Base-by-base conservation (phyloP, 208 protist species). In the Leishmania guyanensis region DNA sequence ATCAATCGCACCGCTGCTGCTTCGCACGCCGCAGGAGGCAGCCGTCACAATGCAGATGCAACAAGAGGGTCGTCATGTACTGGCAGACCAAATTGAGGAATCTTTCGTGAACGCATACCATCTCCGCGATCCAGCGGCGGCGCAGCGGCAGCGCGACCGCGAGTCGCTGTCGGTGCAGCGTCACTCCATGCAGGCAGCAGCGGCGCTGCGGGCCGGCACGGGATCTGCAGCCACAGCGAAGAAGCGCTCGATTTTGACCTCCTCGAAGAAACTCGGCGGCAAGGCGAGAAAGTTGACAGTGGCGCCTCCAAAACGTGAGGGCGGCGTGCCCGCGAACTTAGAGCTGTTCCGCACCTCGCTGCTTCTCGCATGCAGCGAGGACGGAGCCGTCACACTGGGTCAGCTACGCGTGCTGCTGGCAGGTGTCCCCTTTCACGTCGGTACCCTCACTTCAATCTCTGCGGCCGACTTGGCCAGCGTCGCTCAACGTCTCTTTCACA, bases 41-140 rank as follows among this genome's bases (percentile, higher is more conserved):
- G 75, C 80, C 6, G 33, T 33, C 77, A 62, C 60, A 60, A 62
- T 80, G 29, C 77, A 70, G 39, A 71, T 80, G 43, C 83, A 84
- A 20, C 80, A 81, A n/a, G 82, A 91, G 72, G 51, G 56, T n/a
- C 86, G 85, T 62, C 85, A 66, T 33, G 29, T 69, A 50, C 10
- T 90, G 10, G 79, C 84, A 10, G 76, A 89, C 14, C 87, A 94
- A 50, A 75, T 96, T 36, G 83, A 92, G 33, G 83, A 94, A 17
- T 82, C 78, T 26, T 96, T 96, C 72, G 88, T 93, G 71, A 82
- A 80, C 16, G 84, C 86, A 14, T 90, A 92, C 85, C 86, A 90
- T 72, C 79, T 90, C 26, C 73, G 81, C 51, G 50, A 94, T 80
- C 90, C 92, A 2, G 88, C 86, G 9, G 88, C 86, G 5, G 74